phyloP scores from a whole-genome alignment of 2,329 filamentous ascomycete species.

The Penicillium nordicum region DNA sequence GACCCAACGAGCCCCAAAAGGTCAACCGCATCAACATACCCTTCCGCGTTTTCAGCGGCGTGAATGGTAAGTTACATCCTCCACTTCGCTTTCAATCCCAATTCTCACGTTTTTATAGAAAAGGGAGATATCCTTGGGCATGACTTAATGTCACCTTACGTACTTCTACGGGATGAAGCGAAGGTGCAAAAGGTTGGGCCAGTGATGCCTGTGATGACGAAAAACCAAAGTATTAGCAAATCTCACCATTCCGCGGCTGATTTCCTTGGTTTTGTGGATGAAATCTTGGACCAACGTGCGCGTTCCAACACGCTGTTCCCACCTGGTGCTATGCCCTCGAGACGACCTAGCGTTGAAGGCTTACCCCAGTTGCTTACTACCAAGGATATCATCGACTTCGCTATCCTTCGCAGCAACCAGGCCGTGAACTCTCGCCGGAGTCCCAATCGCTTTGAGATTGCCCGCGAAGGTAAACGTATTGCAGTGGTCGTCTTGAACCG shows the following conservation, averaged over 20 bases:
- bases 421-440: slow-evolving; percentile 67
- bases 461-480: slow-evolving; percentile 85
- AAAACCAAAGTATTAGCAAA: slow-evolving; percentile 37
- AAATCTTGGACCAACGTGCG: slow-evolving; percentile 60
- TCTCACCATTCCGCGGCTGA: slow-evolving; percentile 55
- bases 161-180: slow-evolving; percentile 80
- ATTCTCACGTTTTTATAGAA: slow-evolving; percentile 36
- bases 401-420: slow-evolving; percentile 79
- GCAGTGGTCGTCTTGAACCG: slow-evolving; percentile 85
- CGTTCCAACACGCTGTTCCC: slow-evolving; percentile 55
- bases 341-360: slow-evolving; percentile 50
- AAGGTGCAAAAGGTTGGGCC: slow-evolving; percentile 55
- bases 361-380: slow-evolving; percentile 56
- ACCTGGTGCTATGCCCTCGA: slow-evolving; percentile 71
- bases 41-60: slow-evolving; percentile 88
- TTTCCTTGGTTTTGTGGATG: slow-evolving; percentile 74
- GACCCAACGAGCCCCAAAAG: slow-evolving; percentile 70
- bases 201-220: slow-evolving; percentile 37
- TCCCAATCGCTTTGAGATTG: slow-evolving; percentile 92
- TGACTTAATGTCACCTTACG: slow-evolving; percentile 91
- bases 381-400: slow-evolving; percentile 84
- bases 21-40: slow-evolving; percentile 89
- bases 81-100: neutral
- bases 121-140: slow-evolving; percentile 87
- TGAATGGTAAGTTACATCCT: slow-evolving; percentile 60